Base-by-base conservation (phyloP, 257 asterid species). In the Ehretia macrophylla region DNA sequence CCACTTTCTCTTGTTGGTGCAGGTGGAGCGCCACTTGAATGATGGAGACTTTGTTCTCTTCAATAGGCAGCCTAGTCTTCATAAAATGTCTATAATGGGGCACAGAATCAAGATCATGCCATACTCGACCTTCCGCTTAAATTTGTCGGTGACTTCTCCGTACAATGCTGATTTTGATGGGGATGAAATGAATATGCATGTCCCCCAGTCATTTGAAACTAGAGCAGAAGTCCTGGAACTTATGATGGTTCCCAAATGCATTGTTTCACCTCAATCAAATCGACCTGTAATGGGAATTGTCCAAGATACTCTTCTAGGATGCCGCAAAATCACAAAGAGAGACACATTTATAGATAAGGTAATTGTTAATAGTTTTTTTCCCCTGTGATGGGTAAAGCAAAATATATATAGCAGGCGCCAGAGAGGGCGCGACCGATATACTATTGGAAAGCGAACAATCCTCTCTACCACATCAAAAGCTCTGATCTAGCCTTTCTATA, bases 81-180 rank as follows among this genome's bases (percentile, higher is more conserved):
- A 93, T 56, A 93, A 93, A 73, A 93, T 93, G 99, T 93, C 99
- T 57, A 93, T 93, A 58, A 93, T 93, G 99, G 99, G 99, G 22
- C 99, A 93, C 55, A 83, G 87, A 72, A 93, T 93, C 66, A 93
- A 93, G 80, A 93, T 93, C 66, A 93, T 93, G 99, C 99, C 99
- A 16, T 93, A 89, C 77, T 93, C 99, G 46, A 93, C 99, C 11
- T 93, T 93, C 60, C 97, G 99, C 14, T 74, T 93, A 76, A 93
- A 93, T 65, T 75, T 93, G 73, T 93, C 99, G 47, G 99, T 93
- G 44, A 93, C 99, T 40, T 93, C 99, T 4, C 99, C 99, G 32
- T 93, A 93, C 80, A 93, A 93, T 89, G 99, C 99, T 68, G 99
- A 93, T 77, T 93, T 93, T 77, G 99, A 93, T 68, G 99, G 99